Conservation (phyloP, 768 basidiomycete species). For the Plicaturopsis crispa region DNA sequence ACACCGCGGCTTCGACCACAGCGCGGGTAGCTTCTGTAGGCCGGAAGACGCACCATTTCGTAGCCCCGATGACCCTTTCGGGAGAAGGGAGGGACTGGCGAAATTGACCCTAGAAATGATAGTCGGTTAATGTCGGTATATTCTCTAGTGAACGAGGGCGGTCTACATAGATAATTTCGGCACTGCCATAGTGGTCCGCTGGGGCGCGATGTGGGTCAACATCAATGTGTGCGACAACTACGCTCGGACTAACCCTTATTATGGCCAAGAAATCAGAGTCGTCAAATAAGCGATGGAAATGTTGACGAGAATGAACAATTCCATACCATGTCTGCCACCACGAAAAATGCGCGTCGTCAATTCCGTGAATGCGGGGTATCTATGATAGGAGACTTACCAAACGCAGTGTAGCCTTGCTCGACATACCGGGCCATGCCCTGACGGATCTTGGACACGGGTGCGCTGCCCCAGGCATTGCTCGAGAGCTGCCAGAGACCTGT, state of each 20-base stretch:
- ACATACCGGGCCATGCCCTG: constrained; percentile 60
- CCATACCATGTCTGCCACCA: constrained; percentile 57
- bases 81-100: constrained; percentile 34
- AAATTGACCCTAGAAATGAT: constrained; percentile 59
- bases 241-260: constrained; percentile 1
- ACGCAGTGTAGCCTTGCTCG: constrained; percentile 55
- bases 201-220: too few relatives aligned
- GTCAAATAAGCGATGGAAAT: not conserved
- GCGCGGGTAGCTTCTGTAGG: constrained; percentile 39
- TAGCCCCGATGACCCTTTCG: constrained; percentile 55
- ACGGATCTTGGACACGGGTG: constrained; percentile 55
- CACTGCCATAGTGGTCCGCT: constrained; percentile 86
- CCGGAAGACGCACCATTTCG: constrained; percentile 83
- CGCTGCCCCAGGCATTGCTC: constrained; percentile 80
- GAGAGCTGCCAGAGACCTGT: constrained; percentile 83
- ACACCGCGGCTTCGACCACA: constrained; percentile 54
- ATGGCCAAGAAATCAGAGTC: constrained; percentile 1
- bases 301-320: constrained; percentile 12
- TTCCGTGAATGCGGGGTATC: constrained; percentile 7
- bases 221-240: constrained; percentile 2
- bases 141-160: too few relatives aligned
- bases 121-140: too few relatives aligned
- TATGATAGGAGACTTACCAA: constrained; percentile 32
- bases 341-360: constrained; percentile 1
- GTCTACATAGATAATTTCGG: constrained; percentile 79